Conservation (phyloP, 768 basidiomycete genomes). For the Strobilomyces confusus region DNA sequence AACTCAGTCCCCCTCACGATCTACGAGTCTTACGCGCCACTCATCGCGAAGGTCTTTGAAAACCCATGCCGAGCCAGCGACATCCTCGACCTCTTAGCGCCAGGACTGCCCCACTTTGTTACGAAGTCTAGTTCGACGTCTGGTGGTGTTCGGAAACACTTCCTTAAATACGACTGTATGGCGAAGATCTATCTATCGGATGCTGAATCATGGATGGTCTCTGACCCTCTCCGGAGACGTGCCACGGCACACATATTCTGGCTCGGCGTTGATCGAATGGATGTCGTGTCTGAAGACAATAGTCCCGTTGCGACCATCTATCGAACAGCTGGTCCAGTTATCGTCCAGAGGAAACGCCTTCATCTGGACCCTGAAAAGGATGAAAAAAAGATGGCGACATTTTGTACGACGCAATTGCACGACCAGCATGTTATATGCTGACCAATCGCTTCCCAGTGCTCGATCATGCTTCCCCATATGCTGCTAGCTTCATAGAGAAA, state of each 20-base stretch:
- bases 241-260: background rate
- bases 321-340: background rate
- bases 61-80: background rate
- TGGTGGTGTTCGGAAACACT: too few relatives aligned
- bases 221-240: background rate
- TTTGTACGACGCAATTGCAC: background rate
- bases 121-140: too few relatives aligned
- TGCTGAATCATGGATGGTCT: background rate
- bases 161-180: too few relatives aligned
- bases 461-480: background rate
- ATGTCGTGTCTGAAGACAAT: background rate
- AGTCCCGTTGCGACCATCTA: background rate
- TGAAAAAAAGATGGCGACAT: background rate
- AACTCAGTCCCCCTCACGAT: constrained; percentile 13
- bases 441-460: background rate
- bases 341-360: background rate
- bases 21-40: constrained; percentile 14
- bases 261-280: background rate
- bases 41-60: constrained; percentile 6
- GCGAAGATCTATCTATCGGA: background rate
- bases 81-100: constrained; percentile 11
- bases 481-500: background rate
- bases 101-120: constrained; percentile 19
- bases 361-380: background rate
- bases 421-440: background rate